phyloP scores from a whole-genome alignment of 192 early-diverging fungal genomes.

The Backusella psychrophila region DNA sequence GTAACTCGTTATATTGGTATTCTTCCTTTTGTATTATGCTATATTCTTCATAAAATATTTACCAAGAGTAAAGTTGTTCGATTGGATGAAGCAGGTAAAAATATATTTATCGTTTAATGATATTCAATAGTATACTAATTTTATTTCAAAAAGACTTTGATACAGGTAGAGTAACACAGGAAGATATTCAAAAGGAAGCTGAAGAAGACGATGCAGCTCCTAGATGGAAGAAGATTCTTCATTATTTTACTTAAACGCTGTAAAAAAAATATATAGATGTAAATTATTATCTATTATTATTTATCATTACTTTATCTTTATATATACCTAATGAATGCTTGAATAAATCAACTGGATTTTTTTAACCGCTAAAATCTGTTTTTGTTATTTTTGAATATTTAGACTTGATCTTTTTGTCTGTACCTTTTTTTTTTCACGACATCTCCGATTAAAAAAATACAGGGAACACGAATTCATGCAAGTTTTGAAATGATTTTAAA shows the following conservation, averaged over 20 bases:
- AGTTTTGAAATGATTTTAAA: no score
- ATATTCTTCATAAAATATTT: conserved; percentile 57
- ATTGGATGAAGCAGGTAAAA: conserved; percentile 55
- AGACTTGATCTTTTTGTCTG: no score
- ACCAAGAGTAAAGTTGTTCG: conserved; percentile 46
- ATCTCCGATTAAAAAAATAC: no score
- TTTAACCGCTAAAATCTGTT: no score
- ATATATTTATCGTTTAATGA: neutral
- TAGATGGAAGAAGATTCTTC: neutral
- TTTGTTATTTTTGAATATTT: no score
- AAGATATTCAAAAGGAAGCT: conserved; percentile 17
- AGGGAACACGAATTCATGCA: no score
- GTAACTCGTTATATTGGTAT: conserved; percentile 61
- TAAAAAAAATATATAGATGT: neutral
- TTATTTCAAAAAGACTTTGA: conserved; percentile 14
- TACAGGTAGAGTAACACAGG: conserved; percentile 12
- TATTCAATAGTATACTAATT: neutral
- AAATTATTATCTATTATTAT: no score
- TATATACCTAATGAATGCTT: no score
- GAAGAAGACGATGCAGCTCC: conserved; percentile 9
- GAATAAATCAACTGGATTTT: no score
- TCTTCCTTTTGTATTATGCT: conserved; percentile 55
- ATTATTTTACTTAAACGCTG: conserved; percentile 21
- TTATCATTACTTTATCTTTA: no score
- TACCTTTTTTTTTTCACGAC: no score